Conservation (phyloP, 768 basidiomycete species). For the Lactifluus pinguis region DNA sequence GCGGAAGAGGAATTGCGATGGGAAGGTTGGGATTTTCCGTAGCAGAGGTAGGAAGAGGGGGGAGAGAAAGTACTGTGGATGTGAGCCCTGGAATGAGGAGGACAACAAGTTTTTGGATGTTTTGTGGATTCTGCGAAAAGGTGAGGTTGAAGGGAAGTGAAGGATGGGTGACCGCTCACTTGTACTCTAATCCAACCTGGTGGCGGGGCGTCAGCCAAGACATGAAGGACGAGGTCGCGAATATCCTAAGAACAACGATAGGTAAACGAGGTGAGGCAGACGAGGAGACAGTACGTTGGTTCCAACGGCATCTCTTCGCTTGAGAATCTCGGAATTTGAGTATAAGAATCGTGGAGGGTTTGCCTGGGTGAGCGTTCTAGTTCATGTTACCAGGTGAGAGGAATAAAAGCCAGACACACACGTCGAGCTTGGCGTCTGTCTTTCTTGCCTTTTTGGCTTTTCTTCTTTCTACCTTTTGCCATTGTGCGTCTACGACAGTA, state of each 20-base stretch:
- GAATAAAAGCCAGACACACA: constrained; percentile 34
- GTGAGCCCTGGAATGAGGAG: constrained; percentile 85
- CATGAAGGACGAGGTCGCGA: constrained; percentile 75
- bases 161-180: constrained; percentile 32
- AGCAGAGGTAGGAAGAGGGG: constrained; percentile 61
- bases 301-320: constrained; percentile 64
- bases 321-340: constrained; percentile 63
- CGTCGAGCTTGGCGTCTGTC: constrained; percentile 47
- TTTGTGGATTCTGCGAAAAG: constrained; percentile 50
- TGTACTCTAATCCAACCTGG: constrained; percentile 83
- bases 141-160: background rate
- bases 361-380: constrained; percentile 28
- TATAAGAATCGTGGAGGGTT: constrained; percentile 76
- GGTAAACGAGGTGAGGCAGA: background rate
- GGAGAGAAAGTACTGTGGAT: constrained; percentile 59
- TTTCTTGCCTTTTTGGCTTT: constrained; percentile 64
- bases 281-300: constrained; percentile 50
- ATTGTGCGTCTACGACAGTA: constrained; percentile 24
- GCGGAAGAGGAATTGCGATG: constrained; percentile 36
- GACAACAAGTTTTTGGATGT: constrained; percentile 70
- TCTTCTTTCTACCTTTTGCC: constrained; percentile 66
- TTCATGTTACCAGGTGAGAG: background rate
- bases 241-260: constrained; percentile 51
- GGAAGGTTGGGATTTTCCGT: constrained; percentile 50
- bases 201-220: constrained; percentile 74